Conservation (phyloP, 1,139 yeast genomes). For the Pneumocystis murina region DNA sequence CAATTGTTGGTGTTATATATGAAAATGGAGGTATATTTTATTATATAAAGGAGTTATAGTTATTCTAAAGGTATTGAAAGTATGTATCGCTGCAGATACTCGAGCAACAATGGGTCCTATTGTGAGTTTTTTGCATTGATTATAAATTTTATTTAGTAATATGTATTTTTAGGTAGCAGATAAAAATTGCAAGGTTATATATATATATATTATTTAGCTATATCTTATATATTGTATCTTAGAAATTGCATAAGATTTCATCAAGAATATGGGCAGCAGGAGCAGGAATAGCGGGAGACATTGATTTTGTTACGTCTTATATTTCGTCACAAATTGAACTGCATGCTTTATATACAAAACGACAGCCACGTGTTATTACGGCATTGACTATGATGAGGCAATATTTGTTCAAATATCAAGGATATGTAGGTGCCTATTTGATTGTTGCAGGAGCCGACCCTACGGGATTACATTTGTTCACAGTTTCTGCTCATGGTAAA, state of each 20-base stretch:
- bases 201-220: neutral
- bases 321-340: constrained; percentile 81
- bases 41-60: neutral
- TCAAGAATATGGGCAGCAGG: constrained; percentile 86
- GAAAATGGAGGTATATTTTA: constrained; percentile 59
- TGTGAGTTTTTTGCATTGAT: constrained; percentile 91
- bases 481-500: constrained; percentile 86
- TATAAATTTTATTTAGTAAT: constrained; percentile 23
- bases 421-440: constrained; percentile 89
- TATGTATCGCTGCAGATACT: constrained; percentile 85
- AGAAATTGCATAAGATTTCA: constrained; percentile 78
- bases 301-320: constrained; percentile 83
- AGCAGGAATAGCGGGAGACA: constrained; percentile 99
- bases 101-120: constrained; percentile 93
- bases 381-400: constrained; percentile 88
- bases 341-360: constrained; percentile 65
- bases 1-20: constrained; percentile 90
- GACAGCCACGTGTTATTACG: constrained; percentile 86
- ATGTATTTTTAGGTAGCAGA: neutral
- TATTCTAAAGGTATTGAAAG: neutral
- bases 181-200: neutral
- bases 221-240: neutral
- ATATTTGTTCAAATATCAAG: constrained; percentile 90
- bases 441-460: constrained; percentile 97
- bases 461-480: constrained; percentile 74